Evolutionary conservation across 2,329 filamentous ascomycete genomes (phyloP).

Genomic region (Alternaria infectoria): DNA sequence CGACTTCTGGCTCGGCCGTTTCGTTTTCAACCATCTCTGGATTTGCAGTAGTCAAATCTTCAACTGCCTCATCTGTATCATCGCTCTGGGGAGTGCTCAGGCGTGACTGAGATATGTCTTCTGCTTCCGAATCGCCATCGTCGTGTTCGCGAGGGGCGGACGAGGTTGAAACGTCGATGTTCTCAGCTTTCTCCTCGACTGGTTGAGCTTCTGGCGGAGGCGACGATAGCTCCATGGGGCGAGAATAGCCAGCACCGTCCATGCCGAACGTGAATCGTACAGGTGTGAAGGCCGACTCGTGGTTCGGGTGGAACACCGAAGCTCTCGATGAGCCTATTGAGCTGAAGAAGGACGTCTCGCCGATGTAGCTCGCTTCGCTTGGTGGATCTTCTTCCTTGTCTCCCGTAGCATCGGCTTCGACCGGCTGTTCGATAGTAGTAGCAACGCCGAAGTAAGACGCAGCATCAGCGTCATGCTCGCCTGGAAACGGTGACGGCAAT

Average conservation of each 20-base stretch:
- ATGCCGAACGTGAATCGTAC: slow-evolving; percentile 46
- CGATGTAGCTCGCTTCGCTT: slow-evolving; percentile 32
- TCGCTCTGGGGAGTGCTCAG: not conserved
- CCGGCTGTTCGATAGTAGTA: slow-evolving; percentile 3
- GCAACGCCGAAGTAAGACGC: slow-evolving; percentile 40
- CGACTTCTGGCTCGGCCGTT: slow-evolving; percentile 7
- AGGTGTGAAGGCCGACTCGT: slow-evolving; percentile 46
- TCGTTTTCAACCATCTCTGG: not conserved
- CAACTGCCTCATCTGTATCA: not conserved
- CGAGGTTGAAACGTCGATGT: not conserved
- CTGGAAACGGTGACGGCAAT: slow-evolving; percentile 48
- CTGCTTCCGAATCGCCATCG: not conserved
- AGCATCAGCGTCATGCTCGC: slow-evolving; percentile 26
- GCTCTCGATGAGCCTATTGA: slow-evolving; percentile 37
- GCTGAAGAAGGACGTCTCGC: slow-evolving; percentile 44
- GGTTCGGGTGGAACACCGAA: slow-evolving; percentile 31
- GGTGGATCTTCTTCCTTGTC: slow-evolving; percentile 15
- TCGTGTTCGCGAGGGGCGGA: not conserved
- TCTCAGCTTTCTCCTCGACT: not conserved
- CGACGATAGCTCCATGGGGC: slow-evolving; percentile 26
- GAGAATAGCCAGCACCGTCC: slow-evolving; percentile 37
- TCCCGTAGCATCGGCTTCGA: not conserved
- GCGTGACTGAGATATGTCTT: not conserved
- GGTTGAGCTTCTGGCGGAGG: slow-evolving; percentile 16
- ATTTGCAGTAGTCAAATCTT: not conserved